phyloP scores from a whole-genome alignment of 371 early-diverging fungal genomes.

The Rhizopus arrhizus region DNA sequence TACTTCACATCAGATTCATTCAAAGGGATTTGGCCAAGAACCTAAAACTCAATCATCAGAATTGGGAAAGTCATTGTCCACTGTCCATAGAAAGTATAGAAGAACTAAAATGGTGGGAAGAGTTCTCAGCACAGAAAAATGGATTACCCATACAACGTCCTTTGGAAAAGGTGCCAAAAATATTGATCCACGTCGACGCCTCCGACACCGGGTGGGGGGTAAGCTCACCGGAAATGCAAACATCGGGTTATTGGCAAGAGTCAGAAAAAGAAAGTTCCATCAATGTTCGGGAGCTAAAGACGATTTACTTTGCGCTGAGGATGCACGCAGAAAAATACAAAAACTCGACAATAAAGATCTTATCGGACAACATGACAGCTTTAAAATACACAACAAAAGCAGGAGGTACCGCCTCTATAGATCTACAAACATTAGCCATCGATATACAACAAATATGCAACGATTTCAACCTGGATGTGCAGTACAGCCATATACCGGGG shows the following conservation, averaged over 20 bases:
- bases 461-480: background rate
- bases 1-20: too few relatives aligned
- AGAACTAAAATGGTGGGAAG: conserved; percentile 6
- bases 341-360: conserved; percentile 7
- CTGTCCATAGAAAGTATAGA: background rate
- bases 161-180: background rate
- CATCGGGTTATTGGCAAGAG: conserved; percentile 11
- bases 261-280: conserved; percentile 13
- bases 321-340: conserved; percentile 12
- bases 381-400: conserved; percentile 26
- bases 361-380: conserved; percentile 28
- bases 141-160: background rate
- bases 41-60: background rate
- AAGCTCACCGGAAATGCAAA: background rate
- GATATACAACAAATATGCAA: conserved; percentile 21
- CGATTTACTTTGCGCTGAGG: too few relatives aligned
- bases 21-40: conserved; percentile 6
- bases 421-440: conserved; percentile 21
- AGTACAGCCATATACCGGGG: conserved; percentile 26
- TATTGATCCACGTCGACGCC: conserved; percentile 1
- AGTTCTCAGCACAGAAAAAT: background rate
- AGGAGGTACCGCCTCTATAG: conserved; percentile 20
- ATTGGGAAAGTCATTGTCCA: background rate
- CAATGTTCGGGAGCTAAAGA: conserved; percentile 24
- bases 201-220: conserved; percentile 11